A percentile compares a stretch with the other conserved stretches of the same genome.
Evolutionary conservation across 306 rosid species (phyloP).

Genomic region (Cucurbita argyrosperma): DNA sequence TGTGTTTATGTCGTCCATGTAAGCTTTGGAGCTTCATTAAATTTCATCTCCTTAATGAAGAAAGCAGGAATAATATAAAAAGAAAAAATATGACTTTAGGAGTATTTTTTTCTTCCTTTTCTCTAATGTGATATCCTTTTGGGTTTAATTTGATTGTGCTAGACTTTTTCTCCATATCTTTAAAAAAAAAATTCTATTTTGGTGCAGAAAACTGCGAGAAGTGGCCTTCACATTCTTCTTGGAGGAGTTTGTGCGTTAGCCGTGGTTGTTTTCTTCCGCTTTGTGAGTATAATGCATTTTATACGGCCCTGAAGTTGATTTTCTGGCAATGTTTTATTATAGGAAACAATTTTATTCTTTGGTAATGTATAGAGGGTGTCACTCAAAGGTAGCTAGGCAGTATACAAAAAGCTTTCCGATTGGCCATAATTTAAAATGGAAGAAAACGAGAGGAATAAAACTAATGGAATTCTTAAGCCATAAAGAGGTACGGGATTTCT

Average conservation of each 20-base stretch:
- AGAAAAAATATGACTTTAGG: background rate
- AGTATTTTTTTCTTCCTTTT: background rate
- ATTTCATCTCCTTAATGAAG: background rate
- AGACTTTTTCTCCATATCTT: background rate
- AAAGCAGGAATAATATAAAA: background rate
- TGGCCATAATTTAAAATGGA: background rate
- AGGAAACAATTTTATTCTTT: background rate
- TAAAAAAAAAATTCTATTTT: slow-evolving; percentile 10
- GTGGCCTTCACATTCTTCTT: slow-evolving; percentile 91
- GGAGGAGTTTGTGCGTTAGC: slow-evolving; percentile 96
- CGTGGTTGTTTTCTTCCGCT: slow-evolving; percentile 88
- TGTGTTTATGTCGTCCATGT: background rate
- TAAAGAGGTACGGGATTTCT: too few relatives aligned
- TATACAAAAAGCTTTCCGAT: background rate
- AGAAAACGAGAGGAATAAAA: background rate
- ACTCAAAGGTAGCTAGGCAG: background rate
- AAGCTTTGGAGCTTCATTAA: background rate
- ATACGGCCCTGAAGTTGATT: slow-evolving; percentile 4
- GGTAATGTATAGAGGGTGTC: background rate
- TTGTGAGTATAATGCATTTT: slow-evolving; percentile 42
- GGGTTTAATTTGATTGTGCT: background rate
- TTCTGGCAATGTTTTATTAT: background rate
- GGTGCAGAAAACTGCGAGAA: slow-evolving; percentile 79
- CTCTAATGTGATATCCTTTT: background rate
- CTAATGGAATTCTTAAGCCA: background rate